Percentiles rank a stretch among this genome's conserved stretches.
phyloP scores from a whole-genome alignment of 768 basidiomycete species.

The Trametes cubensis region DNA sequence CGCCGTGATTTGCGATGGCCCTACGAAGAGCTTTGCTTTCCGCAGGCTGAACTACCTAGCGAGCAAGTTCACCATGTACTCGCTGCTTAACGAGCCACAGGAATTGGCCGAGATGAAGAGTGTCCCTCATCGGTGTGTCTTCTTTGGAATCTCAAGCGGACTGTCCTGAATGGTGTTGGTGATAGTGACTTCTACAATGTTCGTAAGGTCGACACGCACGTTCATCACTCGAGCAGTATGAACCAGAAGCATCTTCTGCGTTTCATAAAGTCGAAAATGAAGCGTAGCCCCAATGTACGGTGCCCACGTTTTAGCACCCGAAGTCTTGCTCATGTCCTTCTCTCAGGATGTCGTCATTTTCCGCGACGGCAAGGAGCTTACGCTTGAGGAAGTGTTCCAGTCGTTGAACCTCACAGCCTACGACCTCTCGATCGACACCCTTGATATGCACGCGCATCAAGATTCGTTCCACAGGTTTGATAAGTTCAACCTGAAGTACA shows the following conservation, averaged over 20 bases:
- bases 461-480: slow-evolving; percentile 99
- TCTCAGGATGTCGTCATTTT: slow-evolving; percentile 91
- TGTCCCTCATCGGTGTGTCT: slow-evolving; percentile 84
- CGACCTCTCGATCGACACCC: slow-evolving; percentile 96
- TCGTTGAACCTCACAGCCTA: slow-evolving; percentile 94
- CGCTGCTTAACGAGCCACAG: slow-evolving; percentile 87
- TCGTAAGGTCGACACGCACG: slow-evolving; percentile 98
- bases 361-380: slow-evolving; percentile 88
- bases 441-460: slow-evolving; percentile 99
- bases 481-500: slow-evolving; percentile 97
- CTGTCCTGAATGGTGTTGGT: neutral
- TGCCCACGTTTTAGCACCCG: neutral
- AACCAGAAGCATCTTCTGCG: slow-evolving; percentile 98
- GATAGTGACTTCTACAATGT: slow-evolving; percentile 97
- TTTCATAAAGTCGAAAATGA: slow-evolving; percentile 99
- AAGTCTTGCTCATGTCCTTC: neutral
- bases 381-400: slow-evolving; percentile 92
- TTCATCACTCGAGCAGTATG: slow-evolving; percentile 98
- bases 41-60: slow-evolving; percentile 87
- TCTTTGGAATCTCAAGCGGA: neutral
- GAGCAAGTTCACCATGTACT: slow-evolving; percentile 94
- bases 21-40: slow-evolving; percentile 94
- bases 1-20: slow-evolving; percentile 90
- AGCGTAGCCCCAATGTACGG: slow-evolving; percentile 74
- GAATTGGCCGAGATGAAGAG: slow-evolving; percentile 96